phyloP scores from a whole-genome alignment of 768 basidiomycete species.

The Hypholoma fasciculare region DNA sequence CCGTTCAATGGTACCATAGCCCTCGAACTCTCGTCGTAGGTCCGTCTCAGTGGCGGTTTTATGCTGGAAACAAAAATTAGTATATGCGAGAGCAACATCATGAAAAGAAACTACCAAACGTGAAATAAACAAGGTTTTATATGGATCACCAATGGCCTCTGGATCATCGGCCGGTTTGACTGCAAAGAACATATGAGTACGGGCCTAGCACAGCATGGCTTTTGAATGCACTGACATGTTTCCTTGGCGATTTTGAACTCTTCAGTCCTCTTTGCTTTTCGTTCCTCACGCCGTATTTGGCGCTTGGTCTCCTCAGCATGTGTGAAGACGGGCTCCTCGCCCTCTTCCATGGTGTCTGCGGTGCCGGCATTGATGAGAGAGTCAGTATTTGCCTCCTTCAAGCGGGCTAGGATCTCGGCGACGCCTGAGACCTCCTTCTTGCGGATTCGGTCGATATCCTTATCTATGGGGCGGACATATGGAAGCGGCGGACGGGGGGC shows the following conservation, averaged over 20 bases:
- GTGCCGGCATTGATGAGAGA: conserved; percentile 58
- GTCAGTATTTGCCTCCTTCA: conserved; percentile 79
- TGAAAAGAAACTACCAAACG: conserved; percentile 60
- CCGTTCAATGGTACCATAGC: conserved; percentile 92
- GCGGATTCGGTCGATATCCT: conserved; percentile 74
- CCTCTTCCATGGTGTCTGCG: conserved; percentile 77
- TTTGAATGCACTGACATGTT: conserved; percentile 60
- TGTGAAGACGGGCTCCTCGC: conserved; percentile 79
- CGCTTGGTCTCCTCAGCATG: conserved; percentile 83
- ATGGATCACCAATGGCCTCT: conserved; percentile 93
- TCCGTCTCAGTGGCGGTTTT: conserved; percentile 92
- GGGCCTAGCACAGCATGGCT: conserved; percentile 1
- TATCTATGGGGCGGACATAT: conserved; percentile 83
- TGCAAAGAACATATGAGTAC: conserved; percentile 30
- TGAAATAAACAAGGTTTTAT: conserved; percentile 97
- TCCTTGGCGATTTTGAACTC: conserved; percentile 82
- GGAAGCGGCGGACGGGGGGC: conserved; percentile 90
- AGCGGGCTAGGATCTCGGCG: conserved; percentile 65
- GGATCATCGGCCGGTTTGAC: conserved; percentile 93
- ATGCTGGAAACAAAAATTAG: conserved; percentile 53
- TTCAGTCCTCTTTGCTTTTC: conserved; percentile 74
- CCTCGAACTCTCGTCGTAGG: conserved; percentile 92
- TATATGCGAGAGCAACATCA: background rate
- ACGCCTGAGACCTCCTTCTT: conserved; percentile 75
- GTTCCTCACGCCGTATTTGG: conserved; percentile 74